These are phyloP conservation scores for Dioszegia crocea DNA, from an alignment of 768 basidiomycete genomes.

Conservation along the genomic window DNA sequence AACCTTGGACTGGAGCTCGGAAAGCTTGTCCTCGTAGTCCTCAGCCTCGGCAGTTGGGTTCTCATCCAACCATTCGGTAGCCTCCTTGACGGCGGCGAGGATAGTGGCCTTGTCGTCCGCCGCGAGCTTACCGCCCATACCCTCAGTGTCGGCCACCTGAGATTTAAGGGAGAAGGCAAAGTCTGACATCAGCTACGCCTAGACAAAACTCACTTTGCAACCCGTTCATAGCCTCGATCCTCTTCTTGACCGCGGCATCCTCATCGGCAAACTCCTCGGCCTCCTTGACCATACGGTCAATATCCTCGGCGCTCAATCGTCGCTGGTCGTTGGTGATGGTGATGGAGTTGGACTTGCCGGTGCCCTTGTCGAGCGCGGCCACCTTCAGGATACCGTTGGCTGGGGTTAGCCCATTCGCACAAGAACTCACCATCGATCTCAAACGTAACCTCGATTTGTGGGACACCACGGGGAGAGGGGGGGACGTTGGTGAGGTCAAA, in stretches of 20 bases:
- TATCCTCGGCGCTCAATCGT: slow-evolving; percentile 93
- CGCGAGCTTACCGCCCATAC: slow-evolving; percentile 74
- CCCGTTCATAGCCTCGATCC: slow-evolving; percentile 51
- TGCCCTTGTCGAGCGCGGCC: slow-evolving; percentile 91
- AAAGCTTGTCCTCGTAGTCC: slow-evolving; percentile 86
- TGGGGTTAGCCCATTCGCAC: no score
- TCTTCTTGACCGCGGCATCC: slow-evolving; percentile 52
- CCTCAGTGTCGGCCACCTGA: slow-evolving; percentile 79
- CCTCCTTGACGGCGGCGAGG: slow-evolving; percentile 75
- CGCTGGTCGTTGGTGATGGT: slow-evolving; percentile 70
- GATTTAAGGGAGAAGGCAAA: slow-evolving; percentile 75
- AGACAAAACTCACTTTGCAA: slow-evolving; percentile 39
- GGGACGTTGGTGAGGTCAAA: slow-evolving; percentile 96
- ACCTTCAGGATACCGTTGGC: slow-evolving; percentile 78
- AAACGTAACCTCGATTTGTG: slow-evolving; percentile 95
- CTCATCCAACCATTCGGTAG: slow-evolving; percentile 86
- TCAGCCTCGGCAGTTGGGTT: slow-evolving; percentile 71
- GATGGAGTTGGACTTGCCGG: slow-evolving; percentile 71
- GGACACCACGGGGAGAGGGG: slow-evolving; percentile 94
- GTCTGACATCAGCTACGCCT: slow-evolving; percentile 17
- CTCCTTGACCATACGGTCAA: slow-evolving; percentile 93
- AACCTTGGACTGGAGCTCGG: slow-evolving; percentile 50
- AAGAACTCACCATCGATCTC: no score
- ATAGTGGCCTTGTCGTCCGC: slow-evolving; percentile 56
- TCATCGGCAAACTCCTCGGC: slow-evolving; percentile 70